Conservation (phyloP, 352 stramenopile genomes). For the Phytopythium litorale region DNA sequence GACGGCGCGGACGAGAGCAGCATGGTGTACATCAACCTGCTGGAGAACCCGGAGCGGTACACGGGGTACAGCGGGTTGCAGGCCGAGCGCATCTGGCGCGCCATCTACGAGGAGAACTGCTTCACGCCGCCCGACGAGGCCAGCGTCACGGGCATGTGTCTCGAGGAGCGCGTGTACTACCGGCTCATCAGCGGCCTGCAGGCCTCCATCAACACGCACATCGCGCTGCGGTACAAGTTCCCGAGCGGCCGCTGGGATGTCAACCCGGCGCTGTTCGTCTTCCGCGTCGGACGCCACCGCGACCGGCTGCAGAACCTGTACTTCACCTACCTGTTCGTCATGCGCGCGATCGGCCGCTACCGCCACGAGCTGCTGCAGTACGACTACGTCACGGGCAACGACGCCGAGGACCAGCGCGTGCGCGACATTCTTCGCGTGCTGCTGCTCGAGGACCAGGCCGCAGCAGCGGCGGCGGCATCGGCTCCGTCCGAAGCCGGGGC, state of each 20-base stretch:
- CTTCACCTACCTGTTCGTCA: slow-evolving; percentile 97
- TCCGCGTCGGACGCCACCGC: slow-evolving; percentile 89
- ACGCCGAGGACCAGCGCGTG: slow-evolving; percentile 71
- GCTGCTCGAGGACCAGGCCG: slow-evolving; percentile 42
- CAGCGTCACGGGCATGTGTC: slow-evolving; percentile 71
- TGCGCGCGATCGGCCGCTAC: slow-evolving; percentile 94
- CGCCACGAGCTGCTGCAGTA: slow-evolving; percentile 91
- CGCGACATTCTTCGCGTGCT: slow-evolving; percentile 66
- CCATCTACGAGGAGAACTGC: slow-evolving; percentile 98
- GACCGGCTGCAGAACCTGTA: slow-evolving; percentile 98
- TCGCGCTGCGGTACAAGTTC: slow-evolving; percentile 84
- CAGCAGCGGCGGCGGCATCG: neutral
- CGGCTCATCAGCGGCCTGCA: slow-evolving; percentile 95
- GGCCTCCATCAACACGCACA: slow-evolving; percentile 95
- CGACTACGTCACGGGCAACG: slow-evolving; percentile 94
- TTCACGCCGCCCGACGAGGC: slow-evolving; percentile 73
- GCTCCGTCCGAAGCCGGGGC: slow-evolving; percentile 4
- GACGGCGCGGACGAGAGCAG: slow-evolving; percentile 54
- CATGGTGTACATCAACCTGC: slow-evolving; percentile 94
- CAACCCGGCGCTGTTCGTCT: slow-evolving; percentile 79
- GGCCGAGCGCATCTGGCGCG: slow-evolving; percentile 93
- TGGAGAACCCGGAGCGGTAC: slow-evolving; percentile 97
- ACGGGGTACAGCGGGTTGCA: slow-evolving; percentile 95
- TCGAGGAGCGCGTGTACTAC: slow-evolving; percentile 97
- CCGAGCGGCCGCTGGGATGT: slow-evolving; percentile 54